A percentile compares a stretch with the other conserved stretches of the same genome.
These are phyloP conservation scores for Eucalyptus erythrocorys DNA, from an alignment of 345 rosid genomes.

Conservation along the genomic window DNA sequence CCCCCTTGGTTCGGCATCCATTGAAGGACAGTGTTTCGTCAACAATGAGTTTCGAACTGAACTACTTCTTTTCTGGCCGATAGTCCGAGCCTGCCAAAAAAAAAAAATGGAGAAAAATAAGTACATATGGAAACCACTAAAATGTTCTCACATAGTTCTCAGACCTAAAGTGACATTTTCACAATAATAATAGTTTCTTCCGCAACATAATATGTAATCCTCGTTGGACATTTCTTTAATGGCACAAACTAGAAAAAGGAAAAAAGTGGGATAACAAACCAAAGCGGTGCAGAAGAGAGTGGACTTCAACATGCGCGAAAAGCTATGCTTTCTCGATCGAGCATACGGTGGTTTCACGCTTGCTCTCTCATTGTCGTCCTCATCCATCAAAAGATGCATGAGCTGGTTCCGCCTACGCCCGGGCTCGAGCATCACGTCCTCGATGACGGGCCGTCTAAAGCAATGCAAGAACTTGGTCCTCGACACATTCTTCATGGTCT, in stretches of 20 bases:
- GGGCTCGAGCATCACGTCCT: slow-evolving; percentile 12
- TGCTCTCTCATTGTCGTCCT: background rate
- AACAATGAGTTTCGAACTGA: background rate
- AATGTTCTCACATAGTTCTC: background rate
- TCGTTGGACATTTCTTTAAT: background rate
- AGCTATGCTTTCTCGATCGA: background rate
- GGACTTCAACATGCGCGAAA: slow-evolving; percentile 22
- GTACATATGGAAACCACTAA: background rate
- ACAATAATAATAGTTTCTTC: background rate
- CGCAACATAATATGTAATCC: background rate
- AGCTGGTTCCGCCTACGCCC: background rate
- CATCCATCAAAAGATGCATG: background rate
- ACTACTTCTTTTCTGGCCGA: background rate
- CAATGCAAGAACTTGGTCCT: slow-evolving; percentile 29
- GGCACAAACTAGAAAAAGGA: background rate
- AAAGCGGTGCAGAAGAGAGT: slow-evolving; percentile 14
- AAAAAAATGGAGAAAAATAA: background rate
- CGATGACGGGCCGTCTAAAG: slow-evolving; percentile 24
- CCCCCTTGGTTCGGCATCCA: background rate
- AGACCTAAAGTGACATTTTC: background rate
- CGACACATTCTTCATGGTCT: background rate
- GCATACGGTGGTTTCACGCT: background rate
- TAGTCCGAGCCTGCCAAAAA: background rate
- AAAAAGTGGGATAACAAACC: slow-evolving; percentile 5
- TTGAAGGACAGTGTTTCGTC: background rate